These are phyloP conservation scores for Suhomyces bolitotheri DNA, from an alignment of 1,139 yeast species.

Conservation along the genomic window DNA sequence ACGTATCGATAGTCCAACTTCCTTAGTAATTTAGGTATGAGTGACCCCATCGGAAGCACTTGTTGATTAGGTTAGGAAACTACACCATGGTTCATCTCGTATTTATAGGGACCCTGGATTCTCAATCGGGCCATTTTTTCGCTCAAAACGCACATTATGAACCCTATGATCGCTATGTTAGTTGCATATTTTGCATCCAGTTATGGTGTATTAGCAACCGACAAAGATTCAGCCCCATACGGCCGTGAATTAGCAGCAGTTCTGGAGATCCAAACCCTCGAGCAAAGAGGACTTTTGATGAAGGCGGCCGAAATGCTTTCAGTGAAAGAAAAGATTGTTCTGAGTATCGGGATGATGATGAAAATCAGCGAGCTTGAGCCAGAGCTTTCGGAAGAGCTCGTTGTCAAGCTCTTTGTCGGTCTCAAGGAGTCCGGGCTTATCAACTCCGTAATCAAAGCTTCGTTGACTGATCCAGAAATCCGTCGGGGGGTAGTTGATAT, in stretches of 20 bases:
- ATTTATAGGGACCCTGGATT: too few species aligned
- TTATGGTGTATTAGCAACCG: not conserved
- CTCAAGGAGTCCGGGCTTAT: constrained; percentile 36
- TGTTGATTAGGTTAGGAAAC: too few species aligned
- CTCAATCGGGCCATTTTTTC: too few species aligned
- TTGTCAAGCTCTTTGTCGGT: constrained; percentile 26
- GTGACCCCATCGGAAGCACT: too few species aligned
- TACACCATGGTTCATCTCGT: too few species aligned
- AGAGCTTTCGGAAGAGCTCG: constrained; percentile 21
- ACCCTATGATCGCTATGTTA: not conserved
- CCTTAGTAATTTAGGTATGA: too few species aligned
- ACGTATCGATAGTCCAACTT: too few species aligned
- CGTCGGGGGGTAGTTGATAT: constrained; percentile 28
- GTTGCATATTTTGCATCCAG: constrained; percentile 6
- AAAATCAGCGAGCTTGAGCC: constrained; percentile 4
- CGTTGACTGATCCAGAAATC: constrained; percentile 34
- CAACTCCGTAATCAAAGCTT: constrained; percentile 27
- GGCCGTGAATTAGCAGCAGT: too few species aligned
- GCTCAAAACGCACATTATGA: too few species aligned
- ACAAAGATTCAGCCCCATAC: too few species aligned
- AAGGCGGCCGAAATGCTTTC: constrained; percentile 1
- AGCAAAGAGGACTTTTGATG: constrained; percentile 1
- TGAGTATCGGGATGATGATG: constrained; percentile 3
- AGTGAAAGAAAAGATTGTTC: constrained; percentile 2
- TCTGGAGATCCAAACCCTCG: too few species aligned